Base-by-base conservation (phyloP, 345 rosid species). In the Brassica rapa region DNA sequence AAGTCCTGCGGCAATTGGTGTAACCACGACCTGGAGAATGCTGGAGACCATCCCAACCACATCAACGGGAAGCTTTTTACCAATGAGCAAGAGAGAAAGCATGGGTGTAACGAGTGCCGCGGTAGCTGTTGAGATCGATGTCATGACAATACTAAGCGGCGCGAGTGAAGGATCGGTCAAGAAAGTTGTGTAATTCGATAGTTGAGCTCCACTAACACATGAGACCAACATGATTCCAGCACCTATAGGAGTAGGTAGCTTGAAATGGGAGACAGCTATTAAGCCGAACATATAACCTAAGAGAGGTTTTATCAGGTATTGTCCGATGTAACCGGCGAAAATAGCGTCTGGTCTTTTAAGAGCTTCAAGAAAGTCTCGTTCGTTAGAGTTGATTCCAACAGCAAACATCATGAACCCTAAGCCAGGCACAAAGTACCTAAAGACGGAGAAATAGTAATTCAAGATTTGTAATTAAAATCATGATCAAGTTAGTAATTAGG, bases 331-430 rank as follows among this genome's bases (percentile, higher is more conserved):
- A 75, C 98, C 97, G 76, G 88, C 87, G 29, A 91, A 71, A 76
- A 94, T 87, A 79, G 80, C 90, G 39, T 85, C 83, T 10, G 95
- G 97, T 75, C 95, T 89, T 33, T 88, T 90, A 76, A 90, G 88
- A 49, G 97, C 93, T 80, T 90, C 92, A 30, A 92, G 78, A 80
- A 94, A 94, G 80, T 94, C 98, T 75, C 83, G 84, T 83, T 88
- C 97, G 6, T 88, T 87, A 72, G 97, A 92, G 84, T 90, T 94
- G 75, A 92, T 87, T 49, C 97, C 97, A 41, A 94, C 97, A 12
- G 98, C 97, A 85, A 94, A 94, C 97, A 94, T 94, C 90, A 92
- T 75, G 85, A 92, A 92, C 27, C 98, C 98, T 72, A 94, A 83
- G 8, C 93, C 98, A 30, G 97, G 94, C 23, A 92, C 96, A 70